Evolutionary conservation across 2,329 filamentous ascomycete genomes (phyloP), one percentile per base, ranked within the genome.

Genomic region (Pseudocercospora eumusae): DNA sequence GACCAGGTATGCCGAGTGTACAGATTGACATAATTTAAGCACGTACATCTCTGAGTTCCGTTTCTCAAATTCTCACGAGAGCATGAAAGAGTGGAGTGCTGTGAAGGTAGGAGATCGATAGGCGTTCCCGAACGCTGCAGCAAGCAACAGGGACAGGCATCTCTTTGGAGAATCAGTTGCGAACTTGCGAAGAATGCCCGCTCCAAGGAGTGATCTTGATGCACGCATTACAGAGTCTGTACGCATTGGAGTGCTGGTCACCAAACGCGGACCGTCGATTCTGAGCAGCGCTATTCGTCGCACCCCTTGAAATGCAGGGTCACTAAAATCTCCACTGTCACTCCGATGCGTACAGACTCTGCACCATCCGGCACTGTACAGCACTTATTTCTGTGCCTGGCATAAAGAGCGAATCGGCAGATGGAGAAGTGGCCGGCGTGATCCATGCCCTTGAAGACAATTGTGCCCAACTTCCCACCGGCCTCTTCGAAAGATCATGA

Each of bases 121-220:
- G 18, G 7, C 45, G 23, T 10, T 6, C 23, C 15, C n/a, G n/a
- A n/a, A n/a, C n/a, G n/a, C n/a, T n/a, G n/a, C 15, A 21, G 49
- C 15, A 28, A 18, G 13, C 18, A n/a, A 20, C 25, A 31, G 9
- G 50, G 28, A 54, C 50, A 36, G 50, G 50, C 50, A 33, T 54
- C 1, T 10, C 15, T 21, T 36, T 54, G 23, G 23, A 50, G n/a
- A 27, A n/a, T n/a, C 20, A 9, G 9, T n/a, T n/a, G n/a, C n/a
- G n/a, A n/a, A n/a, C n/a, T 31, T 20, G 50, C 25, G 50, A 36
- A 36, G 50, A 54, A 36, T 54, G 50, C n/a, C 50, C 50, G 50
- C 50, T n/a, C 50, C 50, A 54, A 54, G 27, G 25, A 54, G 18
- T 15, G 47, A 52, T 52, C 47, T 8, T 52, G 23, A 27, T 10